These are phyloP conservation scores for Macrophomina pseudophaseolina DNA, from an alignment of 2,329 filamentous ascomycete species.

Conservation along the genomic window DNA sequence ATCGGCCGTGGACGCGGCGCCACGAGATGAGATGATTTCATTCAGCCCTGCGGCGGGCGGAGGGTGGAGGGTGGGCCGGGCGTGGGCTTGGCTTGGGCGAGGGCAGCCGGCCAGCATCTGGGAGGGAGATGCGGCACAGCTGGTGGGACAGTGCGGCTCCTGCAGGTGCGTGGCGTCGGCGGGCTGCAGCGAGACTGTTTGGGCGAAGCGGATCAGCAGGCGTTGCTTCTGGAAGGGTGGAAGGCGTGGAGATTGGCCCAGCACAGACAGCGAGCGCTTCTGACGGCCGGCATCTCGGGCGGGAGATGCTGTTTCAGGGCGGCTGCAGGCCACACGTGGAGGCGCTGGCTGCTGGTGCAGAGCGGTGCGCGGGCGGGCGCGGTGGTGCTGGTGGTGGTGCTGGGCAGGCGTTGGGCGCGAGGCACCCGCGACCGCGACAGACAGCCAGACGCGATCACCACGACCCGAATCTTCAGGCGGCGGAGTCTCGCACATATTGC, in stretches of 20 bases:
- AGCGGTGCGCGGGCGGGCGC: neutral
- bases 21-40: slow-evolving; percentile 11
- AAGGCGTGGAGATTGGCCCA: slow-evolving; percentile 21
- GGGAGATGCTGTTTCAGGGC: slow-evolving; percentile 19
- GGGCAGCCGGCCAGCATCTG: neutral
- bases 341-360: neutral
- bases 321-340: slow-evolving; percentile 10
- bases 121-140: slow-evolving; percentile 21
- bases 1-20: slow-evolving; percentile 17
- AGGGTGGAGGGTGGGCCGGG: slow-evolving; percentile 14
- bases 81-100: neutral
- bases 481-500: slow-evolving; percentile 15
- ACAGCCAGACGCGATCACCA: neutral
- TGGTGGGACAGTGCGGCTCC: slow-evolving; percentile 23
- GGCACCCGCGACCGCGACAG: too few species aligned
- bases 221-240: slow-evolving; percentile 25
- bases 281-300: slow-evolving; percentile 5
- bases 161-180: slow-evolving; percentile 20
- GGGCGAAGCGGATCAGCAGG: slow-evolving; percentile 17
- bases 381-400: neutral
- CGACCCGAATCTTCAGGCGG: slow-evolving; percentile 19
- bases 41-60: slow-evolving; percentile 22
- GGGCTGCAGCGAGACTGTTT: slow-evolving; percentile 20
- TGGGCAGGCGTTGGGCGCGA: neutral
- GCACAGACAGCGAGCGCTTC: slow-evolving; percentile 1